A percentile compares a stretch with the other conserved stretches of the same genome.
Conservation (phyloP, 2,329 filamentous ascomycete species). For the Graphilbum ipis-grandicollis region DNA sequence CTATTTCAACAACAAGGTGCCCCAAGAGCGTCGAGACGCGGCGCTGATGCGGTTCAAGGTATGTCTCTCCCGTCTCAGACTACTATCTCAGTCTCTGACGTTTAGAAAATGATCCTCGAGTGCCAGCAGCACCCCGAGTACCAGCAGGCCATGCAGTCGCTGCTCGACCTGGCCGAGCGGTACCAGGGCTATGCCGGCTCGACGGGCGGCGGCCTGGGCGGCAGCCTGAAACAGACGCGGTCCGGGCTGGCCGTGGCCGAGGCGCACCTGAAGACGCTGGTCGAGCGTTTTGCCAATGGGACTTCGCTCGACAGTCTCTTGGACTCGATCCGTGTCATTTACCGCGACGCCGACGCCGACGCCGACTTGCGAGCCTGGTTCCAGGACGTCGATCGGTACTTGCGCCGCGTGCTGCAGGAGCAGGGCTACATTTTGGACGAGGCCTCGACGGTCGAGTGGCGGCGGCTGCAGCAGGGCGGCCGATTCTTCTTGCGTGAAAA, state of each 20-base stretch:
- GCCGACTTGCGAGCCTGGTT: constrained; percentile 84
- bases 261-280: constrained; percentile 64
- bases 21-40: constrained; percentile 83
- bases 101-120: constrained; percentile 96
- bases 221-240: constrained; percentile 57
- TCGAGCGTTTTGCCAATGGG: constrained; percentile 91
- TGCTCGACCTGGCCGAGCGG: constrained; percentile 68
- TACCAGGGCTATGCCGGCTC: constrained; percentile 62
- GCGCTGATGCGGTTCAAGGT: constrained; percentile 70
- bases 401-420: constrained; percentile 71
- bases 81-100: too few species aligned
- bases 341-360: constrained; percentile 72
- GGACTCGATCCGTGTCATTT: constrained; percentile 69
- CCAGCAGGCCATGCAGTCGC: constrained; percentile 73
- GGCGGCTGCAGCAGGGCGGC: constrained; percentile 68
- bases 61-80: too few species aligned
- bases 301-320: constrained; percentile 80
- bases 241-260: constrained; percentile 54
- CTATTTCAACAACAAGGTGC: constrained; percentile 78
- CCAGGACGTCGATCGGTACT: constrained; percentile 55
- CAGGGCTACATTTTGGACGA: constrained; percentile 86
- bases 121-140: constrained; percentile 94
- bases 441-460: constrained; percentile 63
- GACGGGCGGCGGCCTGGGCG: constrained; percentile 44
- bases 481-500: constrained; percentile 75